Evolutionary conservation across 2,329 filamentous ascomycete genomes (phyloP).

Genomic region (Metarhizium humberi): DNA sequence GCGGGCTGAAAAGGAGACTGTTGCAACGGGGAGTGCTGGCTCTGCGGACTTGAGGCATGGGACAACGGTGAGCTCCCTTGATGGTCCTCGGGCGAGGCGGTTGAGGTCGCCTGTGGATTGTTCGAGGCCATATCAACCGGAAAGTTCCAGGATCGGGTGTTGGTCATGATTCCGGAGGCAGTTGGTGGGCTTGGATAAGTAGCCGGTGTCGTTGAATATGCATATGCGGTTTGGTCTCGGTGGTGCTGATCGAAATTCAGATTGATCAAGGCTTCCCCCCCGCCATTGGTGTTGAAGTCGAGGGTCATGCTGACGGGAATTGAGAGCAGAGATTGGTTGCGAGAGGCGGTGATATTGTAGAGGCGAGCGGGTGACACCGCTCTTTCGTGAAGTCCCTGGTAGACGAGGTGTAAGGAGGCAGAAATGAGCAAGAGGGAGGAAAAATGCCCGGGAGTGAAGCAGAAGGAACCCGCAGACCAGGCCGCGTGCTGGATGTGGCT

Average conservation of each 20-base stretch:
- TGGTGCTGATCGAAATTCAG: conserved; percentile 51
- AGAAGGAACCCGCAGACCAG: neutral
- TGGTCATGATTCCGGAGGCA: conserved; percentile 25
- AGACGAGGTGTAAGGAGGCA: conserved; percentile 17
- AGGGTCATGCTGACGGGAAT: conserved; percentile 40
- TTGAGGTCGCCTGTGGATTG: conserved; percentile 34
- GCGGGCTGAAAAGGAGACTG: conserved; percentile 46
- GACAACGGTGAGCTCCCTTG: conserved; percentile 40
- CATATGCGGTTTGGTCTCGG: conserved; percentile 41
- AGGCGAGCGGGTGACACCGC: conserved; percentile 32
- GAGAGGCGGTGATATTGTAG: conserved; percentile 26
- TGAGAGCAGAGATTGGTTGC: conserved; percentile 21
- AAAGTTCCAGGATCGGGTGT: conserved; percentile 37
- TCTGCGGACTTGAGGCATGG: conserved; percentile 41
- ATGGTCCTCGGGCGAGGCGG: conserved; percentile 38
- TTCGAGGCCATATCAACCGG: conserved; percentile 42
- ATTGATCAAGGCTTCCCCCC: conserved; percentile 51
- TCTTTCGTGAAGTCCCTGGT: conserved; percentile 29
- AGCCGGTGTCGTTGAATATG: conserved; percentile 12
- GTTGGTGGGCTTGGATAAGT: conserved; percentile 23
- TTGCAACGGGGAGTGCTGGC: conserved; percentile 39
- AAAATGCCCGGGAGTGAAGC: conserved; percentile 1
- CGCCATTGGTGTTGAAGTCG: conserved; percentile 48
- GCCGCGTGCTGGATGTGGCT: conserved; percentile 7
- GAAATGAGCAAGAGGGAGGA: neutral